Base-by-base conservation (phyloP, 495 filamentous ascomycete genomes). In the Aspergillus sparsus region DNA sequence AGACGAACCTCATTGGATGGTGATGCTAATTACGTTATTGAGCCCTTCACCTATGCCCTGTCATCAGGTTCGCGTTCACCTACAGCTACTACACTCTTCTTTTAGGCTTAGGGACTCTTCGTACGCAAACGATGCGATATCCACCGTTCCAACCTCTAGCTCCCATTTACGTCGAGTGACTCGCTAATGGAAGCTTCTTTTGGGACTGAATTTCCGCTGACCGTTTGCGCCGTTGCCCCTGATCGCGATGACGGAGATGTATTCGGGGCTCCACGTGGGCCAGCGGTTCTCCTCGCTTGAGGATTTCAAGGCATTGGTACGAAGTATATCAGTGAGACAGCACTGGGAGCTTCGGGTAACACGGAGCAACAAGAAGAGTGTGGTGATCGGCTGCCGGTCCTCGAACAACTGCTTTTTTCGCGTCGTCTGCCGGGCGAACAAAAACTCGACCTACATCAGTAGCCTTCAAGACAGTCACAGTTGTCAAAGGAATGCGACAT, bases 311-410 rank as follows among this genome's bases (percentile, higher is more conserved):
- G 65, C 68, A 46, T 67, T 71, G 49, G 72, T 78, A 57, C 74
- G 77, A 49, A 77, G 68, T 58, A 78, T 80, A 61, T 78, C 77
- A 12, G 75, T 80, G 33, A 64, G 75, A 16, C 77, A 80, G 51
- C 75, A 80, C 57, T 80, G 77, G 77, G 75, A 80, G 61, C 72
- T 80, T 39, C 74, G 77, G 33, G 77, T 78, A 32, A 71, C 71
- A 51, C 69, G 77, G 36, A 80, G 75, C 69, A 78, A 78, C 57
- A 78, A 78, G 65, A 78, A 80, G 53, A 80, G 77, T 37, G 77
- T 80, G 44, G 77, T 80, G 8, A 72, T 78, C 54, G 74, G 75
- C 16, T 80, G 77, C 62, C 71, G 75, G 42, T 78, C 77, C 10
- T 72, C 68, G 13, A 57, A 62, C 61, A 77, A 73, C 69, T 78